Base-by-base conservation (phyloP, 106 monocot species). In the Dendrobium nobile region DNA sequence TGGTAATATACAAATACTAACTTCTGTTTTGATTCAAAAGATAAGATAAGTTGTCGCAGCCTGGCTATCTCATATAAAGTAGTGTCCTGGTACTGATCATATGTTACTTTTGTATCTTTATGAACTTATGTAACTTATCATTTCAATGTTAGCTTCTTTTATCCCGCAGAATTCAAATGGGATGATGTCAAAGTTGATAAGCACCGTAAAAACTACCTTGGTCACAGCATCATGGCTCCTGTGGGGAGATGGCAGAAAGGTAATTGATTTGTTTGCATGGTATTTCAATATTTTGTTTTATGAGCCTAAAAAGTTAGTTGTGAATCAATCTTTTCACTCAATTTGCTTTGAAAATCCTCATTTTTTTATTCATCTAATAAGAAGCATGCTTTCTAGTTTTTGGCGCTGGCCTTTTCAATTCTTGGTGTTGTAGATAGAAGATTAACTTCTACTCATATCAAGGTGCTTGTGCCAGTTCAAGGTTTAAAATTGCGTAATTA, bases 201-300 rank as follows among this genome's bases (percentile, higher is more conserved):
- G 85, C 91, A 98, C 77, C 90, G 98, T 75, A 95, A 98, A 77
- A 98, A 98, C 75, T 98, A 98, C 83, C 73, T 98, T 77, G 98
- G 98, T 47, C 98, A 98, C 65, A 98, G 98, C 61, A 78, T 98
- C 81, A 98, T 85, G 86, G 98, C 98, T 33, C 92, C 98, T 74
- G 98, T 98, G 77, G 98, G 98, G 64, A 90, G 98, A 90, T 98
- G 98, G 98, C 98, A 98, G 82, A 98, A 98, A 95, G 98, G 97
- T 97, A 89, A 65, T 79, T 18, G 28, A 27, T 75, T 75, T 43
- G 74, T 19, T 43, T 44, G 41, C 41, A 74, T 44, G 19, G 1
- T 20, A 20, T 74, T 74, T 64, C 13, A 64, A 64, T 58, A 20
- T 58, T 58, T 58, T 20, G 16, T 58, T 58, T 17, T 16, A 20